These are phyloP conservation scores for Allomyces macrogynus DNA, from an alignment of 192 early-diverging fungal species.

Conservation along the genomic window DNA sequence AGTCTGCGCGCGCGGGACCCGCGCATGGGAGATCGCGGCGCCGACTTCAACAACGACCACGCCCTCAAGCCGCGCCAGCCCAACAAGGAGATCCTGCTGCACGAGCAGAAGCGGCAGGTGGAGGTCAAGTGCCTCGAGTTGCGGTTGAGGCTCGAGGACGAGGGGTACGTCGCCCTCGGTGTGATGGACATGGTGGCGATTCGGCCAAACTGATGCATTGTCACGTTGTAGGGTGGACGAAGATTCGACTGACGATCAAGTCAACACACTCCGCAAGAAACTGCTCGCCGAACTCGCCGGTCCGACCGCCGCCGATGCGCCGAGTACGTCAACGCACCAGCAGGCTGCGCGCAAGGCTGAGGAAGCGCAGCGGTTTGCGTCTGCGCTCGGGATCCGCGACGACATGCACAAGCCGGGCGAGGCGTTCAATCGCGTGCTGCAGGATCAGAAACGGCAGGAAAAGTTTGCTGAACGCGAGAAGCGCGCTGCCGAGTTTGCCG, in stretches of 20 bases:
- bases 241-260: conserved; percentile 41
- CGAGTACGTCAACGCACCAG: conserved; percentile 46
- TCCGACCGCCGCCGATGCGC: conserved; percentile 7
- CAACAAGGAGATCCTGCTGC: conserved; percentile 58
- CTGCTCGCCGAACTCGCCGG: conserved; percentile 21
- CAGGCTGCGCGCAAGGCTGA: conserved; percentile 44
- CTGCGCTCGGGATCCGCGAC: conserved; percentile 42
- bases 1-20: conserved; percentile 31
- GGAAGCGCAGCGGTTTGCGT: conserved; percentile 40
- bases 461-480: conserved; percentile 10
- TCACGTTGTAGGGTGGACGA: conserved; percentile 24
- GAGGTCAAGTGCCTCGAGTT: conserved; percentile 71
- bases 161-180: conserved; percentile 22
- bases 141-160: conserved; percentile 55
- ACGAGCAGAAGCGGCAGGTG: conserved; percentile 68
- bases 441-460: conserved; percentile 22
- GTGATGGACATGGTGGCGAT: background rate
- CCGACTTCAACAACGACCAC: conserved; percentile 11
- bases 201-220: background rate
- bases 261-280: conserved; percentile 32
- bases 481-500: conserved; percentile 7
- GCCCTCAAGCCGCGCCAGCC: conserved; percentile 24
- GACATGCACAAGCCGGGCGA: conserved; percentile 47
- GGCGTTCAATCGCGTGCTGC: conserved; percentile 55
- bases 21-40: conserved; percentile 13